phyloP scores from a whole-genome alignment of 2,329 filamentous ascomycete genomes.

The Coniochaeta ligniaria region DNA sequence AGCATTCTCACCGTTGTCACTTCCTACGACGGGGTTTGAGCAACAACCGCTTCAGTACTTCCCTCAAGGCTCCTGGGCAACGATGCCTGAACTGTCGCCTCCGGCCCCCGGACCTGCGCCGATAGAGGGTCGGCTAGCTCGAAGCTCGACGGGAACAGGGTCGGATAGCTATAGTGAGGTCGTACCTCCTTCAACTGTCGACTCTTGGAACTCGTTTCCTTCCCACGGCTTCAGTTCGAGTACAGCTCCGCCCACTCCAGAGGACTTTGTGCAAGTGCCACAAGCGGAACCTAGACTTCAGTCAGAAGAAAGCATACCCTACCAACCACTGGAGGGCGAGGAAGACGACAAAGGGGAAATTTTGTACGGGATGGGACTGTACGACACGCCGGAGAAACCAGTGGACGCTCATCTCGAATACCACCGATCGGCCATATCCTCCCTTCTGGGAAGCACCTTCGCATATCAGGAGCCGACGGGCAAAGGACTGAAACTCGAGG shows the following conservation, averaged over 20 bases:
- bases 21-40: conserved; percentile 34
- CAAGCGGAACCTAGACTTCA: conserved; percentile 36
- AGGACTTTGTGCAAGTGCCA: conserved; percentile 47
- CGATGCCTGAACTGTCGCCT: conserved; percentile 10
- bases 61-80: conserved; percentile 29
- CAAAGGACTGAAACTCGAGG: conserved; percentile 74
- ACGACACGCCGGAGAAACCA: conserved; percentile 60
- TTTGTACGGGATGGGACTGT: conserved; percentile 75
- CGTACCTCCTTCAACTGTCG: conserved; percentile 13
- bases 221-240: conserved; percentile 33
- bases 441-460: conserved; percentile 44
- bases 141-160: background rate
- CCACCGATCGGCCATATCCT: conserved; percentile 46
- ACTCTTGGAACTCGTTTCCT: conserved; percentile 37
- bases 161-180: conserved; percentile 7
- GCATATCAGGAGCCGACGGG: conserved; percentile 43
- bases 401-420: conserved; percentile 43
- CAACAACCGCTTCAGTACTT: conserved; percentile 31
- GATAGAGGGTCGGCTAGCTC: background rate
- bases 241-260: conserved; percentile 52
- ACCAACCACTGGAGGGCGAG: conserved; percentile 29
- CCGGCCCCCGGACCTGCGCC: background rate
- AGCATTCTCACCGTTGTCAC: conserved; percentile 45
- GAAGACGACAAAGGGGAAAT: conserved; percentile 58
- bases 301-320: conserved; percentile 42